Evolutionary conservation across 768 basidiomycete species (phyloP).

Genomic region (Collybia mongolica): DNA sequence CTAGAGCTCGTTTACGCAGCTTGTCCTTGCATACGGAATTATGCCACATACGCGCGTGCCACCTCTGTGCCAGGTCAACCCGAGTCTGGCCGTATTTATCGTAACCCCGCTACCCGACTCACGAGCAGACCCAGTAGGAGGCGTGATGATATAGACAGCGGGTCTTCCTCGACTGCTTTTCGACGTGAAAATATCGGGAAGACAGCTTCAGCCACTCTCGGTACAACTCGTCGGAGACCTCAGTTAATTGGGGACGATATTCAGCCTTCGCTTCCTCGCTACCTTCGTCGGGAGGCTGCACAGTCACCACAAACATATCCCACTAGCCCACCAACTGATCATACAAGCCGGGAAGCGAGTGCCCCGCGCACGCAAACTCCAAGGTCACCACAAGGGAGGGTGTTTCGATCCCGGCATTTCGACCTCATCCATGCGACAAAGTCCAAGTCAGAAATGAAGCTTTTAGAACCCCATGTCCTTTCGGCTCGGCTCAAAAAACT

Average conservation of each 20-base stretch:
- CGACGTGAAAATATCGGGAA: neutral
- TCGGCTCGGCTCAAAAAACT: constrained; percentile 57
- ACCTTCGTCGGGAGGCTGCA: constrained; percentile 24
- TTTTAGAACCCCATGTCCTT: constrained; percentile 65
- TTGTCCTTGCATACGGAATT: too few relatives aligned
- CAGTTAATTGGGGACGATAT: neutral
- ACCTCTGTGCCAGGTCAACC: too few relatives aligned
- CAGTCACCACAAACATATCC: neutral
- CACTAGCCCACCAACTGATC: neutral
- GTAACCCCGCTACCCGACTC: too few relatives aligned
- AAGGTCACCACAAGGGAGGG: constrained; percentile 10
- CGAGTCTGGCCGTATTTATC: too few relatives aligned
- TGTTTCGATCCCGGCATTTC: constrained; percentile 40
- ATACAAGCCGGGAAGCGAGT: constrained; percentile 3
- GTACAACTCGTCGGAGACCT: neutral
- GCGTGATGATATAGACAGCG: too few relatives aligned
- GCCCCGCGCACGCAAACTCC: constrained; percentile 1
- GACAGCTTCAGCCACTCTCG: neutral
- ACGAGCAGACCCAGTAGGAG: too few relatives aligned
- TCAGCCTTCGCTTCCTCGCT: constrained; percentile 21
- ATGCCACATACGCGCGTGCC: too few relatives aligned
- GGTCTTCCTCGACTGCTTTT: too few relatives aligned
- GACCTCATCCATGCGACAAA: constrained; percentile 26
- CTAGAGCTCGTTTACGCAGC: too few relatives aligned
- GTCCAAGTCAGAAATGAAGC: constrained; percentile 29